Conservation (phyloP, 202 grass and related monocot species). For the Elaeis oleifera region DNA sequence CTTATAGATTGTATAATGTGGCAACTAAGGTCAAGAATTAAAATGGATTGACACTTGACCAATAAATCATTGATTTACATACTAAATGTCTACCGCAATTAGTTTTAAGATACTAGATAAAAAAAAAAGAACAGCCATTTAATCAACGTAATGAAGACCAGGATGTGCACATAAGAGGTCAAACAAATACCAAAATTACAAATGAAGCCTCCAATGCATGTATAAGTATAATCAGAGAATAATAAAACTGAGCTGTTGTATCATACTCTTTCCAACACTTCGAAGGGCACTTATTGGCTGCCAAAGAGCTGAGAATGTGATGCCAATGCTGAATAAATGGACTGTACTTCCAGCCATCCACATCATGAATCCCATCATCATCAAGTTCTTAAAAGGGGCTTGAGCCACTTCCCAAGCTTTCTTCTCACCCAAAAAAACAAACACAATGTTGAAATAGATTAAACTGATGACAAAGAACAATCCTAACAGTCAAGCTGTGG, state of each 20-base stretch:
- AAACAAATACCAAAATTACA: not conserved
- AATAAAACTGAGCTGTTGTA: not conserved
- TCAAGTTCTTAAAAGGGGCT: conserved; percentile 79
- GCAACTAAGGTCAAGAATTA: too few species aligned
- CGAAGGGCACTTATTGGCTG: conserved; percentile 70
- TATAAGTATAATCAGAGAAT: conserved; percentile 1
- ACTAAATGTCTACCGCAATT: too few species aligned
- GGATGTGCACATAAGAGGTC: not conserved
- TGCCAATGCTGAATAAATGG: conserved; percentile 95
- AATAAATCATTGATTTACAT: too few species aligned
- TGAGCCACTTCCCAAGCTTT: conserved; percentile 98
- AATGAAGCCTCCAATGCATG: not conserved
- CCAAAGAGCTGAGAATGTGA: conserved; percentile 93
- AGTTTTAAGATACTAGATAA: too few species aligned
- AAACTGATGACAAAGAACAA: not conserved
- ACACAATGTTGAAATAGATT: not conserved
- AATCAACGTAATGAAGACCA: not conserved
- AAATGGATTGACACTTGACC: too few species aligned
- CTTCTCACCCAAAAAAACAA: conserved; percentile 23
- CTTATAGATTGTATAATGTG: too few species aligned
- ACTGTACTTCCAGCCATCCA: conserved; percentile 98
- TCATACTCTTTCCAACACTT: conserved; percentile 72
- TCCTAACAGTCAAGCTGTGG: too few species aligned
- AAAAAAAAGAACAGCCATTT: not conserved
- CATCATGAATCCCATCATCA: conserved; percentile 99